phyloP scores from a whole-genome alignment of 768 basidiomycete species.

The Suillus occidentalis region DNA sequence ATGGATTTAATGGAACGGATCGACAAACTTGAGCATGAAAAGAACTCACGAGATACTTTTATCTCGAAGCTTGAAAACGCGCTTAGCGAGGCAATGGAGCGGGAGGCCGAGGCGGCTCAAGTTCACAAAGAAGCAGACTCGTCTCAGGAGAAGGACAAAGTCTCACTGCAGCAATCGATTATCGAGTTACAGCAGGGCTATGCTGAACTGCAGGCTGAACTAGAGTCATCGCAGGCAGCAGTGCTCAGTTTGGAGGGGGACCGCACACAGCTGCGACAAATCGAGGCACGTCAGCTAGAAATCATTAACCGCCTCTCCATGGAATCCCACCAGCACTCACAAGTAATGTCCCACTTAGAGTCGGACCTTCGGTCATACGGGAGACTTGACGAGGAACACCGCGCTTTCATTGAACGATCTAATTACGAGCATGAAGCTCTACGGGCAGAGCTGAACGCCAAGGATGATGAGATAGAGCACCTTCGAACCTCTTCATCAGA shows the following conservation, averaged over 20 bases:
- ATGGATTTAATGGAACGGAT: conserved; percentile 67
- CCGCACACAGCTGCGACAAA: conserved; percentile 57
- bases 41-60: conserved; percentile 54
- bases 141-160: conserved; percentile 53
- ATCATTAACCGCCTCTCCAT: conserved; percentile 56
- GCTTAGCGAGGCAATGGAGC: conserved; percentile 53
- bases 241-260: conserved; percentile 64
- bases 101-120: conserved; percentile 46
- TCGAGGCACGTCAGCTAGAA: conserved; percentile 52
- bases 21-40: conserved; percentile 51
- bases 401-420: conserved; percentile 60
- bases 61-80: conserved; percentile 64
- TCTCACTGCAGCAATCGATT: conserved; percentile 47
- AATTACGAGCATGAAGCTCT: conserved; percentile 73
- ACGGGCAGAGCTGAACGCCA: conserved; percentile 56
- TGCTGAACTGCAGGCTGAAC: conserved; percentile 58
- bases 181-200: conserved; percentile 65
- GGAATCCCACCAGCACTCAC: conserved; percentile 46
- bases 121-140: conserved; percentile 45
- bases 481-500: conserved; percentile 43
- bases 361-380: conserved; percentile 51
- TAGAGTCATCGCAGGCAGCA: conserved; percentile 53
- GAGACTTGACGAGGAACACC: conserved; percentile 56
- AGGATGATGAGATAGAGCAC: conserved; percentile 67
- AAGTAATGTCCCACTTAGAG: conserved; percentile 53